phyloP scores from a whole-genome alignment of 225 moss, liverwort and hornwort species.

The Lunularia cruciata region DNA sequence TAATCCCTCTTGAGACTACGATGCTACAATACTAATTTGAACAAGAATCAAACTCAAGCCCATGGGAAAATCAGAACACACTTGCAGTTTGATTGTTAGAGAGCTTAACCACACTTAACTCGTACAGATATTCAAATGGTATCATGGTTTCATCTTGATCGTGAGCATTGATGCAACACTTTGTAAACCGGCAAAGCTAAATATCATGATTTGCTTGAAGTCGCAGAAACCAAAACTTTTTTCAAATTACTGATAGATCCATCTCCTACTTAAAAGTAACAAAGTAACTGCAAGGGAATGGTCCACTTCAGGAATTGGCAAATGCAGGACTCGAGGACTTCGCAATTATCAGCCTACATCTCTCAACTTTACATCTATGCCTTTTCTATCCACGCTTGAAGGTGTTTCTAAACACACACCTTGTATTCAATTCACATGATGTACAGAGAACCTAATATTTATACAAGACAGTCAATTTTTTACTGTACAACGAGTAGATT shows the following conservation, averaged over 20 bases:
- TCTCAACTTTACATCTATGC: conserved; percentile 20
- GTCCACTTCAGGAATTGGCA: background rate
- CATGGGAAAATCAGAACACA: too few species aligned
- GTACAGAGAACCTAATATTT: background rate
- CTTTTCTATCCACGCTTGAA: background rate
- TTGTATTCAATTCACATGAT: background rate
- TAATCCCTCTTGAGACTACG: too few species aligned
- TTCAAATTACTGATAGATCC: background rate
- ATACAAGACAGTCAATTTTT: background rate
- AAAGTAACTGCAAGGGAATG: background rate
- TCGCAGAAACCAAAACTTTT: background rate
- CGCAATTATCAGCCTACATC: conserved; percentile 11
- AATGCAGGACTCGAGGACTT: background rate
- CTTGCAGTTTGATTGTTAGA: too few species aligned
- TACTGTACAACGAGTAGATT: conserved; percentile 64
- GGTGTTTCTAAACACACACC: background rate
- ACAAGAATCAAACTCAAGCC: too few species aligned
- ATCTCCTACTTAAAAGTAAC: background rate
- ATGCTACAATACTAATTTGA: too few species aligned
- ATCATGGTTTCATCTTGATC: too few species aligned
- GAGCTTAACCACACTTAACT: too few species aligned
- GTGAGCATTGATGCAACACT: too few species aligned
- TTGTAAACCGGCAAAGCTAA: too few species aligned
- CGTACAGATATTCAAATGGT: too few species aligned
- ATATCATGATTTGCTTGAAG: too few species aligned